Base-by-base conservation (phyloP, 345 rosid species). In the Carallia pectinifolia region DNA sequence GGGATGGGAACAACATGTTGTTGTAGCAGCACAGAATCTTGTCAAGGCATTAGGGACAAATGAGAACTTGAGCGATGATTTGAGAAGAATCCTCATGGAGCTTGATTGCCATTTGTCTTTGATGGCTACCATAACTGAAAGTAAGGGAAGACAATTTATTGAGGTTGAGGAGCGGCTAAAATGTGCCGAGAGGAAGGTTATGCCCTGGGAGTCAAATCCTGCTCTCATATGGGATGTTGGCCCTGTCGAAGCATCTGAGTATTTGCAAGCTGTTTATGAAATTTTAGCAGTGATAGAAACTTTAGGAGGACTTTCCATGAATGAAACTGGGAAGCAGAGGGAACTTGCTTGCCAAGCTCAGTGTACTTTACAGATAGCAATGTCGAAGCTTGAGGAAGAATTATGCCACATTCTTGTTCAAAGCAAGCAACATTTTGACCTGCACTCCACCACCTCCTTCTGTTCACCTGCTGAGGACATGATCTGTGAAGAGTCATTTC, bases 331-430 rank as follows among this genome's bases (percentile, higher is more conserved):
- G 54, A 81, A 71, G 74, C 81, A 72, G 76, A 82, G 73, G 74
- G 91, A 90, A 44, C 66, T 84, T 74, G 71, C 70, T 71, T 56
- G 75, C 64, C 86, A 74, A 40, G 96, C 90, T 52, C 69, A 83
- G 23, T 58, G 73, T 64, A 67, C 73, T 44, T 72, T 85, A 71
- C 88, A 88, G 82, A 68, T 72, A 47, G 96, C 91, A 23, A 93
- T 93, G 97, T 67, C 83, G 12, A 85, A 88, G 85, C 92, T 93
- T n/a, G 85, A 84, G 76, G 84, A 81, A 76, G 96, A 89, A 87
- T 76, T 93, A 6, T 62, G 62, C 61, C 90, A 84, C 81, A 79
- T 88, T 69, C 85, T 90, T 56, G 69, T 68, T 69, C 81, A 61
- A 66, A 67, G 85, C 76, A 81, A 76, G 61, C 85, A 64, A 64